Evolutionary conservation across 257 asterid species (phyloP), one percentile per base, ranked within the genome.

Genomic region (Primulina eburnea): DNA sequence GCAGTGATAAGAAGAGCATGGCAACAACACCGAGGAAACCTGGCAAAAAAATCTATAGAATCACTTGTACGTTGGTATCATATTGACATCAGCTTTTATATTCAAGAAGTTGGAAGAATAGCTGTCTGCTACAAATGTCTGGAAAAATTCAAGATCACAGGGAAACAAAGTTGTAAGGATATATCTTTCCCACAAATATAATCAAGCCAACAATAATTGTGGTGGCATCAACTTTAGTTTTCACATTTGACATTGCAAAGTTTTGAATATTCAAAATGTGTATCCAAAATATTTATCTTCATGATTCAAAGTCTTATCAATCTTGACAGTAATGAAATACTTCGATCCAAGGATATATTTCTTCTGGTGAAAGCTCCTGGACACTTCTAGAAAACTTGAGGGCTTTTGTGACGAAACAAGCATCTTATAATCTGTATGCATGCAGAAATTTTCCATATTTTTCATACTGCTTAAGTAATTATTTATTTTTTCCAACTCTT

Each of bases 1-100:
- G 91, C 74, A 85, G 65, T 26, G 97, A 87, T 71, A 94, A 69
- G 85, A 84, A 86, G 30, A 91, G 81, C 99, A 94, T 91, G 6
- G 99, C 67, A 62, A 89, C 40, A 43, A 88, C 72, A 70, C 99
- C 99, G 20, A 94, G 57, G 52, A 80, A 62, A 75, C 99, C 99
- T 94, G 88, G 29, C 75, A 52, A 38, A n/a, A 60, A 64, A 69
- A 60, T 26, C 28, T 59, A 30, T 21, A 24, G 52, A 65, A 64
- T 50, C 10, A 11, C 5, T 43, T n/a, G 21, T 7, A 14, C 16
- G 30, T 34, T 43, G 65, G 56, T 14, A 16, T 50, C 55, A 14
- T 14, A 47, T 50, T 16, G 20, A 50, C 20, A 4, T 5, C 56
- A 50, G 56, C 7, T 50, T 50, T 50, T 50, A 50, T 17, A 4